Base-by-base conservation (phyloP, 352 stramenopile genomes). In the Peronospora belbahrii region DNA sequence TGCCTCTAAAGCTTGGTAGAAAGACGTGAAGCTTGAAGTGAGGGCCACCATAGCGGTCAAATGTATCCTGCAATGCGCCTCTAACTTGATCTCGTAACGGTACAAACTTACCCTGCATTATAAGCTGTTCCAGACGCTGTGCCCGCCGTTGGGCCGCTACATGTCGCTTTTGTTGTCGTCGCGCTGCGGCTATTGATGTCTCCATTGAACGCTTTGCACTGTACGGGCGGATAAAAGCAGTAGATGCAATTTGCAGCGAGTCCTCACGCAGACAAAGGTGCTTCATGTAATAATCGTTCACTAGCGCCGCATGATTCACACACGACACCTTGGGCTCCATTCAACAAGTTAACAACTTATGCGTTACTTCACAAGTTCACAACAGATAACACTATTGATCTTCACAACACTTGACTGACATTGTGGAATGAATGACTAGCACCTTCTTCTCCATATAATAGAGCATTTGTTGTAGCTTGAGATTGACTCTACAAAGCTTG, bases 211-310 rank as follows among this genome's bases (percentile, higher is more conserved):
- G 6, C 18, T 19, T 42, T 1, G 15, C 35, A 58, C 36, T 42
- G n/a, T 41, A 11, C n/a, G 31, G n/a, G 17, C 24, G 46, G 14
- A 52, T 25, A 30, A 61, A 76, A 8, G 75, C 45, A 35, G 34
- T 20, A 6, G 19, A 30, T 23, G 72, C 55, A 15, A 66, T 34
- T 20, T 64, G 59, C n/a, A 85, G 41, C 11, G 64, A 74, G 13
- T 56, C 42, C 1, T 40, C 28, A 2, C 55, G 50, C 6, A 85
- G 33, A 40, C 43, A 34, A 17, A 70, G 24, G 3, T n/a, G 35
- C 10, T 58, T 52, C 18, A 18, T 19, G 60, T 85, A 89, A 48
- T 89, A 89, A 9, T 35, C 47, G 43, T 70, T 64, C 46, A 89
- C 63, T 14, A 64, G 32, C 34, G 50, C 66, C 7, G 65, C 48